Base-by-base conservation (phyloP, 345 rosid species). In the Heritiera fomes region DNA sequence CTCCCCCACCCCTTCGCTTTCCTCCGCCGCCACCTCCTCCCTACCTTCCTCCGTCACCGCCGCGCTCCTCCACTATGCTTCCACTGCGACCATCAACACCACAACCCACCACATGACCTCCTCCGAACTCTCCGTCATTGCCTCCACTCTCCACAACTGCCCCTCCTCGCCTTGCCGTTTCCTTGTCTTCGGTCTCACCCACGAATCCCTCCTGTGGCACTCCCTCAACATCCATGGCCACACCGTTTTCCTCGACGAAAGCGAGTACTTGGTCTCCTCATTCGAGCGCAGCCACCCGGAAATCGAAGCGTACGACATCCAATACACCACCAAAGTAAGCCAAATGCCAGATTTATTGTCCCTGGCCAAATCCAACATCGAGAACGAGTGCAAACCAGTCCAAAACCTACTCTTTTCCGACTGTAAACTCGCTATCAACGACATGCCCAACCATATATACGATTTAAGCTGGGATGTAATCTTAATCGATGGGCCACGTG, bases 371-470 rank as follows among this genome's bases (percentile, higher is more conserved):
- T 78, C 83, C 23, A 89, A 81, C 66, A 80, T 79, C 28, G 23
- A 61, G 8, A 75, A 62, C 55, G 97, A 95, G 47, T 95, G 99
- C 78, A 74, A 87, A 72, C 99, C 98, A 3, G 94, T 92, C n/a
- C 99, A 93, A 83, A 93, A 95, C 79, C 88, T 95, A 1, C 65
- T 95, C 23, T 95, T 91, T 86, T 95, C 98, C 0, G 98, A 95
- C 34, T 95, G 99, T 81, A 86, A 82, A 56, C 82, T 95, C 1
- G 98, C 87, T 1, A 86, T 95, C 58, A 95, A 95, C 71, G 97
- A 91, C 74, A 78, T 95, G 81, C 99, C 97, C 0, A 92, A 95
- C 83, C 93, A 92, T 63, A 85, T 93, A 6, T 95, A 95, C 72
- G 91, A 92, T 46, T 82, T 91, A 71, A 83, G 83, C 3, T 95